Evolutionary conservation across 1,284 basidiomycete genomes (phyloP), one percentile per base, ranked within the genome.

Genomic region (Leccinum laetum): DNA sequence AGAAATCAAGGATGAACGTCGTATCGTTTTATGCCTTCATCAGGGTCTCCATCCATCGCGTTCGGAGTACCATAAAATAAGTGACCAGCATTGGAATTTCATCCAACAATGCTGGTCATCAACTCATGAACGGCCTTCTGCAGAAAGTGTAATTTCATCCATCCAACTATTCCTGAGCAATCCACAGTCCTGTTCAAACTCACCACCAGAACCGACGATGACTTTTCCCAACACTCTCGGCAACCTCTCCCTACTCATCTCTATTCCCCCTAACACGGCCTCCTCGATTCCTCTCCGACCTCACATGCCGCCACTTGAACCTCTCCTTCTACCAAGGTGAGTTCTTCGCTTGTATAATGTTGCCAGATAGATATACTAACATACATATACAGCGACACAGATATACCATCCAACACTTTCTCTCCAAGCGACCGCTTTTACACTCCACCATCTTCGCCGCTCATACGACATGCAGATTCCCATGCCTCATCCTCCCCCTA

Each of bases 171-270:
- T 53, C 52, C 24, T 26, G 24, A 53, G 13, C 7, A 16, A 24
- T 53, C 2, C 9, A 14, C 13, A 53, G 11, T 2, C 52, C 3
- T 24, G 24, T 21, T 53, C 52, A 14, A 53, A 13, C 24, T 53
- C 52, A 5, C 24, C 35, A 11, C 11, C 35, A 35, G 35, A 35
- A 35, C 35, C 4, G 35, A 35, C 5, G 35, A 35, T 8, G 35
- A 35, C 35, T 35, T 11, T 0, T 0, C 35, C 29, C 0, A 35
- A 35, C 35, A 35, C 86, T 57, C 88, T 93, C 78, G 16, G 1
- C 41, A 6, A 44, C 41, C 16, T 16, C 16, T 41, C 16, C 41
- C 7, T 16, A 6, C 41, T 9, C 41, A 0, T 44, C 16, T n/a
- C 39, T 16, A 8, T 7, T 16, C 13, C 41, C 41, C 29, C 29